phyloP scores from a whole-genome alignment of 1,284 basidiomycete genomes.

The Cutaneotrichosporon sp. region DNA sequence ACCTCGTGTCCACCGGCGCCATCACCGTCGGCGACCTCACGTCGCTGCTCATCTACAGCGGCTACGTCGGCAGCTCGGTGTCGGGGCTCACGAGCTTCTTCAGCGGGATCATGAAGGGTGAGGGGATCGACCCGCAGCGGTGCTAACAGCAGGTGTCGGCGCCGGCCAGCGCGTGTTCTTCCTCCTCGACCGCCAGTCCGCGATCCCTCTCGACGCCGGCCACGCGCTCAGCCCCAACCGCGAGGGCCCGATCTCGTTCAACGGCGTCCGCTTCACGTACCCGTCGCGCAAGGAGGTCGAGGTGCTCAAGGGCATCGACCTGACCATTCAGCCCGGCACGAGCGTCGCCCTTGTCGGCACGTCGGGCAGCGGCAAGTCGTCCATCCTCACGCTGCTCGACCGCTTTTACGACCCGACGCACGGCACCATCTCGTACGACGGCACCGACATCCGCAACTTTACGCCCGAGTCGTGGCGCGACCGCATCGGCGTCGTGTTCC shows the following conservation, averaged over 20 bases:
- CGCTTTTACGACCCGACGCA: slow-evolving; percentile 89
- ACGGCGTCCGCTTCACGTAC: slow-evolving; percentile 81
- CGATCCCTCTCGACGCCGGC: slow-evolving; percentile 68
- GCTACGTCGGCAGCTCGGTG: slow-evolving; percentile 59
- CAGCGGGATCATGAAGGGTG: slow-evolving; percentile 51
- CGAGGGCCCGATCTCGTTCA: slow-evolving; percentile 72
- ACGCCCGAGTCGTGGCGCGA: slow-evolving; percentile 80
- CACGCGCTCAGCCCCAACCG: slow-evolving; percentile 60
- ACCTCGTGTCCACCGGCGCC: slow-evolving; percentile 79
- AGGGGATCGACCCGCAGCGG: neutral
- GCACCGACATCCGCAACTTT: slow-evolving; percentile 83
- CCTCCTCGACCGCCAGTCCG: slow-evolving; percentile 76
- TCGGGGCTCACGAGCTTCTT: slow-evolving; percentile 56
- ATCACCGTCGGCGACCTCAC: slow-evolving; percentile 92
- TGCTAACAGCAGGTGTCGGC: slow-evolving; percentile 60
- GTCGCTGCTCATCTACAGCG: slow-evolving; percentile 88
- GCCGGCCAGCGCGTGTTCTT: slow-evolving; percentile 92
- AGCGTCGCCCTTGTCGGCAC: slow-evolving; percentile 90
- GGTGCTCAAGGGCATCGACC: slow-evolving; percentile 74
- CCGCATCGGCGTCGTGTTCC: slow-evolving; percentile 84
- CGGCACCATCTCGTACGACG: slow-evolving; percentile 81
- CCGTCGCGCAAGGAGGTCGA: slow-evolving; percentile 75
- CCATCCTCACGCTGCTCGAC: slow-evolving; percentile 81
- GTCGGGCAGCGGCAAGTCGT: slow-evolving; percentile 89
- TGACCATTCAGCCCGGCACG: slow-evolving; percentile 77